These are phyloP conservation scores for Xylaria sp. DNA, from an alignment of 2,329 filamentous ascomycete species.

Conservation along the genomic window DNA sequence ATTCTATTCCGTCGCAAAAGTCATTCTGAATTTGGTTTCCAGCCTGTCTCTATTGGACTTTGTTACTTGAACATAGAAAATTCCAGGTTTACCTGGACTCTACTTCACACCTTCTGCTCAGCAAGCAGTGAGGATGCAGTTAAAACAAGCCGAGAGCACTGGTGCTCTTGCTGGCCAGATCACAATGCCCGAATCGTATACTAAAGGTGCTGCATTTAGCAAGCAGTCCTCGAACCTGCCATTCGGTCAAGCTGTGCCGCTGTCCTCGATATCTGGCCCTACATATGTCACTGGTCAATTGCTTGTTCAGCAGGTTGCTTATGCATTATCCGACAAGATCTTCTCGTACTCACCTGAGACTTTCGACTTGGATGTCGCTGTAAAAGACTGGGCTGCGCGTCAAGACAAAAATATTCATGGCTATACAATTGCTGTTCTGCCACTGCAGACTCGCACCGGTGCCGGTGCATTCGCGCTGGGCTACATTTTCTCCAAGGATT, in stretches of 20 bases:
- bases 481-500: slow-evolving; percentile 98
- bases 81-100: slow-evolving; percentile 32
- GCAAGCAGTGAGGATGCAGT: slow-evolving; percentile 45
- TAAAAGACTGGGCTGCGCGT: slow-evolving; percentile 78
- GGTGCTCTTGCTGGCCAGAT: slow-evolving; percentile 49
- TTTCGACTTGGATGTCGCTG: slow-evolving; percentile 88
- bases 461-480: slow-evolving; percentile 92
- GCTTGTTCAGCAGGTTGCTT: slow-evolving; percentile 95
- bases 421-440: slow-evolving; percentile 79
- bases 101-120: slow-evolving; percentile 31
- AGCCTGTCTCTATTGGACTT: slow-evolving; percentile 33
- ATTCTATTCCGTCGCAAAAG: not conserved
- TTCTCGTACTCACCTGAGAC: slow-evolving; percentile 96
- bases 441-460: slow-evolving; percentile 87
- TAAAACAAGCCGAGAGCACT: slow-evolving; percentile 54
- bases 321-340: slow-evolving; percentile 94
- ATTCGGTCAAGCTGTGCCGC: slow-evolving; percentile 65
- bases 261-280: slow-evolving; percentile 79
- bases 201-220: slow-evolving; percentile 51
- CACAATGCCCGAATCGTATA: slow-evolving; percentile 48
- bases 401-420: slow-evolving; percentile 84
- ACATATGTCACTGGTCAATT: slow-evolving; percentile 94
- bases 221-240: slow-evolving; percentile 65
- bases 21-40: not conserved
- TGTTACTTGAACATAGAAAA: slow-evolving; percentile 34